Evolutionary conservation across 192 early-diverging fungal species (phyloP).

Genomic region (Linnemannia hyalina): DNA sequence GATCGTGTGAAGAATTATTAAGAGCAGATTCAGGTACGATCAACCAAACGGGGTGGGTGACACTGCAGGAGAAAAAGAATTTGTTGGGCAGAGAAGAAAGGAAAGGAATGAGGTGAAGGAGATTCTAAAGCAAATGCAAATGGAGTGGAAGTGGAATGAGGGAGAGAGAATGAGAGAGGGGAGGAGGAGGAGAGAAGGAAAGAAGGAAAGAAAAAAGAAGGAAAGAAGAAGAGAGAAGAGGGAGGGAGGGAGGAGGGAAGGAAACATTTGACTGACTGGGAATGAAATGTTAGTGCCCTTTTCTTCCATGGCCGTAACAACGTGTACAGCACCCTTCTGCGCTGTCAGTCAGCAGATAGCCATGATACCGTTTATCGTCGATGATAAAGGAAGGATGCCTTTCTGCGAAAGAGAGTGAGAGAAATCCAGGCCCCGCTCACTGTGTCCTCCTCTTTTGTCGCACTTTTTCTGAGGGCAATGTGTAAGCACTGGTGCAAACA

Average conservation of each 20-base stretch:
- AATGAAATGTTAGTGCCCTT: neutral
- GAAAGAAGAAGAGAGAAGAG: neutral
- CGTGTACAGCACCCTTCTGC: too few species aligned
- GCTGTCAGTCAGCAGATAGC: too few species aligned
- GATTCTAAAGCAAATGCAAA: neutral
- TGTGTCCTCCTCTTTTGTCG: too few species aligned
- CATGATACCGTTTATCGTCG: too few species aligned
- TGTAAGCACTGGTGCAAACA: too few species aligned
- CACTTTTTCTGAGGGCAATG: too few species aligned
- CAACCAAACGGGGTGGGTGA: neutral
- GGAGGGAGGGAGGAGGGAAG: neutral
- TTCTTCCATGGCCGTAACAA: neutral
- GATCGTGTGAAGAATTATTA: neutral
- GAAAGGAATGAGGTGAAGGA: neutral
- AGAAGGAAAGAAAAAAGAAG: neutral
- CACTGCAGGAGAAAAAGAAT: neutral
- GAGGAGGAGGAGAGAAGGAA: neutral
- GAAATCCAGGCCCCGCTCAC: too few species aligned
- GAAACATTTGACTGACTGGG: neutral
- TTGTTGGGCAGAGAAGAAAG: neutral
- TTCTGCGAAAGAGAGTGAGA: too few species aligned
- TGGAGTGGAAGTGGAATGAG: neutral
- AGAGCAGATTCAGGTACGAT: neutral
- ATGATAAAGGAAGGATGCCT: too few species aligned
- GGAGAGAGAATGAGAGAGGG: neutral